Conservation (phyloP, 2,329 filamentous ascomycete genomes). For the Fusarium scirpi region DNA sequence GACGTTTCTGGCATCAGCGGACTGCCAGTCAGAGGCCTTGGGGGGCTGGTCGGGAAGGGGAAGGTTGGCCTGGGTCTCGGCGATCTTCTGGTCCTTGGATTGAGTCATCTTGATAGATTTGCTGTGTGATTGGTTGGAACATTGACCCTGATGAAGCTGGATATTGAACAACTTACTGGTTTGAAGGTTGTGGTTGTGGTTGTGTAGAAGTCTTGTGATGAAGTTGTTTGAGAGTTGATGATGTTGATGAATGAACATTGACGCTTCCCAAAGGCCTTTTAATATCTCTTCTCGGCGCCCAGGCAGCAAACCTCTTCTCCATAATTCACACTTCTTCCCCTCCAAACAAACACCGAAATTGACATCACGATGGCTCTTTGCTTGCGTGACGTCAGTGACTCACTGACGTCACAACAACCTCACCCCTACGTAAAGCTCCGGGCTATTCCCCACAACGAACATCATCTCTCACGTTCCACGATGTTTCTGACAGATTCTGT, state of each 20-base stretch:
- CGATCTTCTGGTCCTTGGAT: conserved; percentile 74
- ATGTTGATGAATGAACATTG: background rate
- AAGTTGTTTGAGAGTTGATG: conserved; percentile 3
- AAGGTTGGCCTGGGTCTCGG: conserved; percentile 76
- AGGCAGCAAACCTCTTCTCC: background rate
- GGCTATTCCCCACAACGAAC: conserved; percentile 31
- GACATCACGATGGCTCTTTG: conserved; percentile 26
- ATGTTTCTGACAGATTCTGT: conserved; percentile 28
- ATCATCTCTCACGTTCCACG: conserved; percentile 11
- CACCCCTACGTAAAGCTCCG: conserved; percentile 36
- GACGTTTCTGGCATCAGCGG: conserved; percentile 74
- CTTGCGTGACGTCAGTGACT: conserved; percentile 42
- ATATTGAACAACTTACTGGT: conserved; percentile 2
- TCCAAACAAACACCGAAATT: conserved; percentile 4
- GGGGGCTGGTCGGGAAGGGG: conserved; percentile 84
- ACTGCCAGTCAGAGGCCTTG: conserved; percentile 82
- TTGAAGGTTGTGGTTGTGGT: conserved; percentile 13
- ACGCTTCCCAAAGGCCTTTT: conserved; percentile 23
- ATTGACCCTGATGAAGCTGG: background rate
- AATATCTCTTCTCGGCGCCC: conserved; percentile 5
- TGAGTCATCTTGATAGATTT: conserved; percentile 53
- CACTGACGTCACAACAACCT: conserved; percentile 42
- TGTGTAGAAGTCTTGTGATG: conserved; percentile 2
- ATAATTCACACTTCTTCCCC: background rate
- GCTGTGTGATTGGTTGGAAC: conserved; percentile 1